Evolutionary conservation across 2,329 filamentous ascomycete species (phyloP).

Genomic region (Epicoccum nigrum): DNA sequence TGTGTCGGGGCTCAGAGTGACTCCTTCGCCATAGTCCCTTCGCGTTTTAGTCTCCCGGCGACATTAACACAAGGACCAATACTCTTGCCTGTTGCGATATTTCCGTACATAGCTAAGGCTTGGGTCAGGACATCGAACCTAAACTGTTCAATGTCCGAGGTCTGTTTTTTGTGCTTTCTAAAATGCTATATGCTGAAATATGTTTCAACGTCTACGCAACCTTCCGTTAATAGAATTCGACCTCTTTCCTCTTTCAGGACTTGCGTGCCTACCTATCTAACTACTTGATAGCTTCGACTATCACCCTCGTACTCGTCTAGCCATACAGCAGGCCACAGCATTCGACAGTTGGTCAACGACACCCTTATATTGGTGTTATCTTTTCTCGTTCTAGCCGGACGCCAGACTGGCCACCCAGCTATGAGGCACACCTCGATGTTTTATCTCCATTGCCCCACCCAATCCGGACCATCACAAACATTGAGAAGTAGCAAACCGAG

Average conservation of each 20-base stretch:
- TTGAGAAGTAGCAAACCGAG: background rate
- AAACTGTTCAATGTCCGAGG: slow-evolving; percentile 12
- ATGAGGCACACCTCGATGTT: slow-evolving; percentile 10
- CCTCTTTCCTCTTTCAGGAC: slow-evolving; percentile 10
- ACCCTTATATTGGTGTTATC: background rate
- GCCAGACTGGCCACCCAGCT: background rate
- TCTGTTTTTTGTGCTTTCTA: slow-evolving; percentile 1
- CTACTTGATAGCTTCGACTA: background rate
- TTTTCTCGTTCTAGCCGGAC: background rate
- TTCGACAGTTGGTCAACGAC: background rate
- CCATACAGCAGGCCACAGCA: background rate
- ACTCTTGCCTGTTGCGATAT: slow-evolving; percentile 5
- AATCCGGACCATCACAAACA: slow-evolving; percentile 22
- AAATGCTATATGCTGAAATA: background rate
- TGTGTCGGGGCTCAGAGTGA: slow-evolving; percentile 5
- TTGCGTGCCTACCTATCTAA: slow-evolving; percentile 7
- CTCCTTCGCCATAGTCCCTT: slow-evolving; percentile 2
- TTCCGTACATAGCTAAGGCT: slow-evolving; percentile 7
- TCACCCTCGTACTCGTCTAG: slow-evolving; percentile 3
- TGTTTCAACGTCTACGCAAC: slow-evolving; percentile 8
- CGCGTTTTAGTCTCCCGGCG: slow-evolving; percentile 8
- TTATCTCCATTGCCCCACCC: background rate
- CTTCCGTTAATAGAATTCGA: background rate
- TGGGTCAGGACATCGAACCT: slow-evolving; percentile 9
- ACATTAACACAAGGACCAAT: slow-evolving; percentile 7